These are phyloP conservation scores for Hypoxylon sp. DNA, from an alignment of 2,329 filamentous ascomycete species.

Conservation along the genomic window DNA sequence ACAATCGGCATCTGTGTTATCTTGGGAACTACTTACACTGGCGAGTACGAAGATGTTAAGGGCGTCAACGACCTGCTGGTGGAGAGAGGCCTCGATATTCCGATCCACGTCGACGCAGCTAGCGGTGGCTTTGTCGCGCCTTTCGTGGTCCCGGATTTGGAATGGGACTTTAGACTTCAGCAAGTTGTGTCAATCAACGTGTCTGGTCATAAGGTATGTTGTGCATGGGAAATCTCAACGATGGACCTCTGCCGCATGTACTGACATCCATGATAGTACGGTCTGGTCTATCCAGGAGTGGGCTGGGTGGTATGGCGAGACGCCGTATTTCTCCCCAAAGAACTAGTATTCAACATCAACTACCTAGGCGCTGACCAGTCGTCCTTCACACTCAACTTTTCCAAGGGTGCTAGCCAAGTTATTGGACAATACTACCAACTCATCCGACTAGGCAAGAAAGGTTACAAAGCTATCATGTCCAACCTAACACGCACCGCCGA, in stretches of 20 bases:
- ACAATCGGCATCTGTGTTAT: slow-evolving; percentile 93
- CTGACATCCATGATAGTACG: slow-evolving; percentile 52
- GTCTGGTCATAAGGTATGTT: slow-evolving; percentile 80
- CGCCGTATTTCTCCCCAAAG: slow-evolving; percentile 83
- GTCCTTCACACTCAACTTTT: slow-evolving; percentile 97
- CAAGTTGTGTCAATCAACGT: slow-evolving; percentile 94
- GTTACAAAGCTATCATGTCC: slow-evolving; percentile 91
- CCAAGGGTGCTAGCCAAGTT: slow-evolving; percentile 91
- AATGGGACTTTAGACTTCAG: slow-evolving; percentile 92
- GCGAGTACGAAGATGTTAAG: slow-evolving; percentile 95
- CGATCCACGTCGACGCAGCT: slow-evolving; percentile 94
- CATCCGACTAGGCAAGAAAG: slow-evolving; percentile 91
- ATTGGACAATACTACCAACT: slow-evolving; percentile 98
- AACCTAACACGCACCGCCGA: slow-evolving; percentile 92
- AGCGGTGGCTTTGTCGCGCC: slow-evolving; percentile 93
- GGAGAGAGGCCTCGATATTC: slow-evolving; percentile 76
- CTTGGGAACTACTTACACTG: slow-evolving; percentile 92
- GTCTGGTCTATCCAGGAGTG: slow-evolving; percentile 84
- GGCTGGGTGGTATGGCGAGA: slow-evolving; percentile 93
- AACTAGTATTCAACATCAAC: slow-evolving; percentile 99
- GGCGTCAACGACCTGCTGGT: slow-evolving; percentile 87
- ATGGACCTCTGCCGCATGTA: neutral
- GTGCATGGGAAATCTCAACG: neutral
- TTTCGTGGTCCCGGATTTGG: slow-evolving; percentile 82
- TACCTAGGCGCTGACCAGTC: slow-evolving; percentile 95